Evolutionary conservation across 305 asterid species (phyloP), one percentile per base, ranked within the genome.

Genomic region (Fraxinus nigra): DNA sequence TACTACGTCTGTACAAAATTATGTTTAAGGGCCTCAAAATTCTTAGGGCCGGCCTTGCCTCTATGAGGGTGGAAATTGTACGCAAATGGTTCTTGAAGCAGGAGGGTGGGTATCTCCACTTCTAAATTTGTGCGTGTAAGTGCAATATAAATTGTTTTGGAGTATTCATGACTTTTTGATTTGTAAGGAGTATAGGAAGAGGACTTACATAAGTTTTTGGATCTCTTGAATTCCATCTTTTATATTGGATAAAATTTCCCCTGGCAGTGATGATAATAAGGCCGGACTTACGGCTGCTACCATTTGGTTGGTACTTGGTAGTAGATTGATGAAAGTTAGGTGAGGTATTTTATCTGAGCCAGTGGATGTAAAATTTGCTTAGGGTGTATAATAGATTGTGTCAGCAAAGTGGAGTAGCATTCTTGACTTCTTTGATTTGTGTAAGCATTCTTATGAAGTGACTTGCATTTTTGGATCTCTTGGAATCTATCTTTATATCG

Each of bases 221-320:
- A 54, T n/a, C 9, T 13, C 48, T 43, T 32, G 75, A 46, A 79
- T 80, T 78, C n/a, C 56, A 75, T 79, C 28, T 24, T 30, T 30
- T 74, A 40, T 63, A 40, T 38, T 43, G 76, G 38, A 74, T 77
- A 34, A 40, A 73, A 38, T 56, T 78, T 82, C 86, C 87, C 75
- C 83, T 87, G 97, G 96, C 93, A 83, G 86, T 90, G 98, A 90
- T 86, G 94, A 91, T 37, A 92, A 89, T 91, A 93, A 92, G 97
- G 98, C 97, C 92, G 97, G 93, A 82, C 97, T 89, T 91, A 92
- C 90, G 83, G 97, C 95, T 92, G 95, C 98, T 85, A 80, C 94
- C 92, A 79, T 82, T 51, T 84, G 82, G 86, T 89, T 83, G 95
- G 98, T 90, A 92, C 85, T 89, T 83, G 95, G 97, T 90, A 90